These are phyloP conservation scores for Pseudovirgaria hyperparasitica DNA, from an alignment of 2,329 filamentous ascomycete genomes.

Conservation along the genomic window DNA sequence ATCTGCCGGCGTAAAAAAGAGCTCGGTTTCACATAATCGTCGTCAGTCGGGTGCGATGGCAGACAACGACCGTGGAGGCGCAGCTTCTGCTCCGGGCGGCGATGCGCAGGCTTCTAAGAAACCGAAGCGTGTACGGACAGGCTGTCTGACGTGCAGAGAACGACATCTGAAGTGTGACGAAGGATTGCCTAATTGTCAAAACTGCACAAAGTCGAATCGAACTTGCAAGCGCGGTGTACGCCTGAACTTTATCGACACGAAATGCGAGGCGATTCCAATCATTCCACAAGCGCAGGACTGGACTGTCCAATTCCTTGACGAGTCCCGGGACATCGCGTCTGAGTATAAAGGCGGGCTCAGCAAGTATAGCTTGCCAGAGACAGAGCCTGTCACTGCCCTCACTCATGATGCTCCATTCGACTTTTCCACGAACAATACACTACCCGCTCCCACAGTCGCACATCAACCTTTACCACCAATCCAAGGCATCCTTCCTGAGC, in stretches of 20 bases:
- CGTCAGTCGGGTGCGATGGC: constrained; percentile 7
- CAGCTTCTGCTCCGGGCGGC: constrained; percentile 6
- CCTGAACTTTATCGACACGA: constrained; percentile 83
- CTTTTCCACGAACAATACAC: constrained; percentile 10
- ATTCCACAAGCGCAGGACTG: constrained; percentile 52
- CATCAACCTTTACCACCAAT: constrained; percentile 38
- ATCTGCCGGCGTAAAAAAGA: constrained; percentile 1
- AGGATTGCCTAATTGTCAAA: constrained; percentile 51
- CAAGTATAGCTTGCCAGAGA: constrained; percentile 50
- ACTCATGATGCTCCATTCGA: constrained; percentile 18
- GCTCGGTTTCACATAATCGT: no score
- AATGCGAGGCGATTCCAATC: constrained; percentile 54
- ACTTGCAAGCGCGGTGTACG: constrained; percentile 76
- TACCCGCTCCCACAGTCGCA: constrained; percentile 21
- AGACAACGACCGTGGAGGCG: constrained; percentile 6
- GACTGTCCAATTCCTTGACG: constrained; percentile 69
- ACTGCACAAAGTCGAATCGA: constrained; percentile 79
- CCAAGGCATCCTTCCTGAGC: constrained; percentile 34
- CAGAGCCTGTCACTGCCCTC: constrained; percentile 7
- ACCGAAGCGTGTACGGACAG: constrained; percentile 77
- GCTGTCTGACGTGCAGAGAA: constrained; percentile 81
- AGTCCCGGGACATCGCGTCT: constrained; percentile 79
- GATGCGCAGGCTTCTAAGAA: constrained; percentile 35
- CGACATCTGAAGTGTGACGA: constrained; percentile 89
- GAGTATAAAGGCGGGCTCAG: constrained; percentile 73